phyloP scores from a whole-genome alignment of 352 stramenopile genomes.

The Pythium myriotylum region DNA sequence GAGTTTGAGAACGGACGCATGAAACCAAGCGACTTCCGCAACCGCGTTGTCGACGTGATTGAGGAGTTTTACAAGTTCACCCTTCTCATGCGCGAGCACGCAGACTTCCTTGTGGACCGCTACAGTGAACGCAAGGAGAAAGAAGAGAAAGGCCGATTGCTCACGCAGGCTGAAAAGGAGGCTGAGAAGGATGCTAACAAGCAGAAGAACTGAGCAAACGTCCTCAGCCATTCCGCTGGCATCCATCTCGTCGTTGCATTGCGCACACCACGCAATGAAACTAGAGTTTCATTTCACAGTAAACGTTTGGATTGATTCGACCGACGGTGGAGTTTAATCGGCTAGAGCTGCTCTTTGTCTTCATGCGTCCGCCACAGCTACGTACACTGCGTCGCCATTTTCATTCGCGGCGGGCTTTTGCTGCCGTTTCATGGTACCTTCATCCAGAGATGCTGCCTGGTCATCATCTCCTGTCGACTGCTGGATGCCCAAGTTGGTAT shows the following conservation, averaged over 20 bases:
- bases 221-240: no score
- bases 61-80: conserved; percentile 80
- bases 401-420: background rate
- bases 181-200: conserved; percentile 20
- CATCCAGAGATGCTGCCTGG: background rate
- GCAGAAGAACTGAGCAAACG: background rate
- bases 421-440: background rate
- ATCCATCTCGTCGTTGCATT: no score
- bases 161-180: conserved; percentile 41
- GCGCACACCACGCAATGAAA: no score
- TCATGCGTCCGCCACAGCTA: conserved; percentile 12
- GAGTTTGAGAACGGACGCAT: conserved; percentile 69
- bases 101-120: conserved; percentile 38
- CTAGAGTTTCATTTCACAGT: no score
- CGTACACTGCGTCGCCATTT: conserved; percentile 17
- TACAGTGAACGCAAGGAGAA: conserved; percentile 43
- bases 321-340: no score
- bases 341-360: background rate
- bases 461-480: conserved; percentile 2
- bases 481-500: conserved; percentile 2
- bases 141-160: conserved; percentile 33
- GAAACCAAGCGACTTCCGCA: conserved; percentile 54
- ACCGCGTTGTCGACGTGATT: conserved; percentile 67
- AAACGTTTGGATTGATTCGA: background rate
- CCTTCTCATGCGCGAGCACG: conserved; percentile 39